Conservation (phyloP, 208 protist species). For the Trypanosoma brucei region DNA sequence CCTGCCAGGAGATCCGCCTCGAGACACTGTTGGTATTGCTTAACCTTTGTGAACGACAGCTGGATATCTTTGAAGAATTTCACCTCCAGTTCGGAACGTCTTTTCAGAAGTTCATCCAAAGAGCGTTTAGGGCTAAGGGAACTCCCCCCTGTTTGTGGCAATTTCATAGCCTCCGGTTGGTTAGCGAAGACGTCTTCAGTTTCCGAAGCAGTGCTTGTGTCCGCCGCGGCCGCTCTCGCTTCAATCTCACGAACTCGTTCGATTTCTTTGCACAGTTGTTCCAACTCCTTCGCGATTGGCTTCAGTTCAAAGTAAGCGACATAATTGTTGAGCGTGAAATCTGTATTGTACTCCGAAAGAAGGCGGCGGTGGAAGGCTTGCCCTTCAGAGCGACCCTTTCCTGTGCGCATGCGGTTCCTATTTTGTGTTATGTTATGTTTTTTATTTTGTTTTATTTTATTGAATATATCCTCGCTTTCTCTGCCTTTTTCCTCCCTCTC, state of each 20-base stretch:
- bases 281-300: constrained; percentile 62
- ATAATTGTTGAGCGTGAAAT: constrained; percentile 80
- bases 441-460: too few relatives aligned
- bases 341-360: constrained; percentile 82
- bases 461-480: too few relatives aligned
- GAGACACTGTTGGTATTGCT: constrained; percentile 40
- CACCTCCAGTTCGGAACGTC: constrained; percentile 35
- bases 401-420: constrained; percentile 70
- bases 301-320: constrained; percentile 82
- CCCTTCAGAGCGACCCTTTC: constrained; percentile 60
- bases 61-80: constrained; percentile 64
- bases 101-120: constrained; percentile 23
- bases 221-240: background rate
- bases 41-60: constrained; percentile 56
- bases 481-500: too few relatives aligned
- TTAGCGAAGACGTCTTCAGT: background rate
- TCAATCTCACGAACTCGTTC: constrained; percentile 15
- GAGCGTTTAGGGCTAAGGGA: background rate
- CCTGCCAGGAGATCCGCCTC: constrained; percentile 36
- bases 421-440: too few relatives aligned
- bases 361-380: constrained; percentile 77
- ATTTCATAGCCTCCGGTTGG: background rate
- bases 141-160: background rate
- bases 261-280: constrained; percentile 42
- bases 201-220: background rate